Evolutionary conservation across 2,329 filamentous ascomycete species (phyloP), one percentile per base, ranked within the genome.

Genomic region (Sclerotiophoma versabilis): DNA sequence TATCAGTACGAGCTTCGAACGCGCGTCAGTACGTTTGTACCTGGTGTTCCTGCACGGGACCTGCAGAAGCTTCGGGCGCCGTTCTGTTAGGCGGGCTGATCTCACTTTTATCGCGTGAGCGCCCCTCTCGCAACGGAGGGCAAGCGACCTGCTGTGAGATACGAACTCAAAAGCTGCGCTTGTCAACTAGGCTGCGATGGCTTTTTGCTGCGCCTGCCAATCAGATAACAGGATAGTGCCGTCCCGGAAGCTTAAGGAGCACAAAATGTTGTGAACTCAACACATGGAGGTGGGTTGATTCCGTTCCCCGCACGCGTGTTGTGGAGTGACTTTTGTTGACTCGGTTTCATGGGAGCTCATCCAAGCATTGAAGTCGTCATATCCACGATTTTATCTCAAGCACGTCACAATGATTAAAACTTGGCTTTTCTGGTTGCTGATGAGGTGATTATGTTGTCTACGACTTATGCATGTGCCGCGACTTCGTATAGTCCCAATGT

Each of bases 41-140:
- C 48, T 54, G 55, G 29, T 44, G 66, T 71, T 65, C 65, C 66
- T 71, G 67, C 65, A 41, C 41, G 19, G 46, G 52, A 50, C 52
- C 46, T 55, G 52, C 52, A 68, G 62, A 63, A 61, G 65, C 58
- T 58, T 57, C 58, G 48, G 62, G 49, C 52, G 54, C 60, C 59
- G 41, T 49, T 49, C 22, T 34, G 36, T 49, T 56, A 50, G 54
- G 27, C 54, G 46, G 45, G 46, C 43, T 54, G 43, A 55, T 57
- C 37, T 26, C 39, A 37, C 36, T 43, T 23, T 43, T 27, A 51
- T 51, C 49, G 56, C 33, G 32, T 30, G 51, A 41, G 34, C 17
- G 39, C 19, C 15, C 27, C 33, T 17, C 26, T 46, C 19, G 17
- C 30, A 23, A 45, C 41, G 41, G 46, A 50, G 46, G 5, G 23